Evolutionary conservation across 192 early-diverging fungal species (phyloP), one percentile per base, ranked within the genome.

Genomic region (Entophlyctis luteolus): DNA sequence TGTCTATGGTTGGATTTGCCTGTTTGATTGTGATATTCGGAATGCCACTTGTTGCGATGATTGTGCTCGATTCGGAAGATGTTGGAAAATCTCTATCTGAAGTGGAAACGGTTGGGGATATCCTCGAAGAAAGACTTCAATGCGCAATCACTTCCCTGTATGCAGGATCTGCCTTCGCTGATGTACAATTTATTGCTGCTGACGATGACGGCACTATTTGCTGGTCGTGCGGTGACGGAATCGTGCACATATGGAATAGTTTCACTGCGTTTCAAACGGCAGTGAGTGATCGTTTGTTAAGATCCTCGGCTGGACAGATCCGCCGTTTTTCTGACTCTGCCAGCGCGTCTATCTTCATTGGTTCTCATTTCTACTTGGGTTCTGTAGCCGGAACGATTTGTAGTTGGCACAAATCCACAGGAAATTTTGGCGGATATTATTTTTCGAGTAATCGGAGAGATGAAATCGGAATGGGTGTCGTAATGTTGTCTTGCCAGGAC

Each of bases 201-300:
- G 5, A 45, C 2, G 42, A 22, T n/a, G 60, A 63, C 32, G 60
- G 65, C 55, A 42, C 46, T 32, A 42, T 52, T 27, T 35, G 38
- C 6, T 62, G 59, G 70, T 23, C 22, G 50, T 58, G 29, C 56
- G 49, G 59, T 16, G 49, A 54, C 22, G 59, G 48, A 31, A 31
- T 4, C 6, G 22, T 48, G 14, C 70, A 58, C 35, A 14, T 47
- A 23, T 65, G 60, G 60, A 63, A 65, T 48, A 35, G 59, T 32
- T 8, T 31, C 2, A 50, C 42, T 18, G 5, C 35, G 35, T 36
- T 29, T 46, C 35, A 14, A 45, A 42, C 55, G 25, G 45, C 52
- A 18, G 57, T 49, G 5, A 10, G 16, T 14, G 68, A 49, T 49
- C 23, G 22, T 22, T 63, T 18, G 2, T n/a, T 22, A 35, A 33